Base-by-base conservation (phyloP, 805 yeast species). In the Starmerella cellae region DNA sequence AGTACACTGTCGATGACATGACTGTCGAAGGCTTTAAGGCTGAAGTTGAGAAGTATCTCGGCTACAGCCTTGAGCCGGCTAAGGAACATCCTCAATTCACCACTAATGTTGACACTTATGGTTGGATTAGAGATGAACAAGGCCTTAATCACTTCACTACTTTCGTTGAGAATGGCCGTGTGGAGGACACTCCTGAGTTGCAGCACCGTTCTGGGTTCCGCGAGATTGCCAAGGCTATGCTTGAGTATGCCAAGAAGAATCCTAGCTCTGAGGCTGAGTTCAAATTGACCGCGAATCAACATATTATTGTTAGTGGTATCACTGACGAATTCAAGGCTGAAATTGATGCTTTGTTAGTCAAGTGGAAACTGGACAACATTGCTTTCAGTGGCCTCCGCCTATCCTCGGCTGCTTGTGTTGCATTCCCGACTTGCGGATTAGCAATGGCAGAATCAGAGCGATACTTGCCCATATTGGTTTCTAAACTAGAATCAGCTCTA, bases 401-500 rank as follows among this genome's bases (percentile, higher is more conserved):
- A 45, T 79, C 94, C 9, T 83, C 95, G 6, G 85, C 94, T 21
- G 94, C 97, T 0, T 88, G 97, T 74, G 97, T 88, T 45, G 96
- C 95, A 2, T 78, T 88, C 74, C 97, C 97, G 53, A 88, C 97
- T 1, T 88, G 97, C 75, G 97, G 97, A 53, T 73, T 88, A 58
- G 97, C 97, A 17, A 85, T 88, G 96, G 97, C 97, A 27, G 97
- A 88, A 66, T 80, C 94, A 42, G 97, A 88, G 68, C 77, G 97
- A 60, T 79, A 78, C 60, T 69, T 88, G 55, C 97, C 97, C 8
- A 78, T 70, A 38, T 70, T 88, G 55, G 74, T 88, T 52, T 62
- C 79, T 49, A 83, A 85, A 64, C 66, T 88, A 46, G 97, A 88
- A 63, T 73, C 68, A n/a, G 76, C 84, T 18, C 68, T 88, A 45